Percentiles rank a stretch among this genome's conserved stretches.
phyloP scores from a whole-genome alignment of 192 early-diverging fungal genomes.

The Podila verticillata region DNA sequence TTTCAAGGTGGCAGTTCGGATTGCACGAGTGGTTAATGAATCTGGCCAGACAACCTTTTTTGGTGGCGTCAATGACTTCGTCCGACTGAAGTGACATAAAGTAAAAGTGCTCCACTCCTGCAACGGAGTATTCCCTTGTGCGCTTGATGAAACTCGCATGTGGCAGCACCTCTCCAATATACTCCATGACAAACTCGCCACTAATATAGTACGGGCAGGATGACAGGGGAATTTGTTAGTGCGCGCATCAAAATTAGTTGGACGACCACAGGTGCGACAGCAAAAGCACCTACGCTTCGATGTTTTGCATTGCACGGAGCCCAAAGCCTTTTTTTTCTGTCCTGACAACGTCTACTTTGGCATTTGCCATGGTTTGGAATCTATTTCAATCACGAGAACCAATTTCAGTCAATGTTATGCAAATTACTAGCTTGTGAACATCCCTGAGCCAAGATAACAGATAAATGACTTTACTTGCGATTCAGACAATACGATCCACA shows the following conservation, averaged over 20 bases:
- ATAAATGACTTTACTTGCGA: conserved; percentile 62
- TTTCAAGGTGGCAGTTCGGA: conserved; percentile 94
- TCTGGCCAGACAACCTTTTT: conserved; percentile 90
- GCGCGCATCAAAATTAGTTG: not conserved
- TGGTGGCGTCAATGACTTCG: conserved; percentile 96
- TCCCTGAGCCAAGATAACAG: too few relatives aligned
- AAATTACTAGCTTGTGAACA: too few relatives aligned
- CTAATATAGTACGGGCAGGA: conserved; percentile 42
- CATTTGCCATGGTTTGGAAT: conserved; percentile 88
- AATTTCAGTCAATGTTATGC: not conserved
- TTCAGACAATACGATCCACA: conserved; percentile 90
- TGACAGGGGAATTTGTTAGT: not conserved
- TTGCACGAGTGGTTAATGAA: conserved; percentile 99
- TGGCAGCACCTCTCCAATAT: conserved; percentile 95
- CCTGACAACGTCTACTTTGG: conserved; percentile 85
- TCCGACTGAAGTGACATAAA: conserved; percentile 95
- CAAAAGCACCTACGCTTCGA: conserved; percentile 66
- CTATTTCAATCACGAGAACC: conserved; percentile 43
- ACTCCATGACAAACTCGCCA: conserved; percentile 96
- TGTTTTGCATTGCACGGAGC: conserved; percentile 73
- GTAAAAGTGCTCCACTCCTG: conserved; percentile 93
- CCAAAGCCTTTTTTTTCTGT: conserved; percentile 96
- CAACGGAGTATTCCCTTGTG: conserved; percentile 80
- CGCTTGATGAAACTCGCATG: conserved; percentile 83
- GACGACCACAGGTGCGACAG: not conserved